Evolutionary conservation across 164 flowering plant genomes (phyloP).

Genomic region (Malania oleifera): DNA sequence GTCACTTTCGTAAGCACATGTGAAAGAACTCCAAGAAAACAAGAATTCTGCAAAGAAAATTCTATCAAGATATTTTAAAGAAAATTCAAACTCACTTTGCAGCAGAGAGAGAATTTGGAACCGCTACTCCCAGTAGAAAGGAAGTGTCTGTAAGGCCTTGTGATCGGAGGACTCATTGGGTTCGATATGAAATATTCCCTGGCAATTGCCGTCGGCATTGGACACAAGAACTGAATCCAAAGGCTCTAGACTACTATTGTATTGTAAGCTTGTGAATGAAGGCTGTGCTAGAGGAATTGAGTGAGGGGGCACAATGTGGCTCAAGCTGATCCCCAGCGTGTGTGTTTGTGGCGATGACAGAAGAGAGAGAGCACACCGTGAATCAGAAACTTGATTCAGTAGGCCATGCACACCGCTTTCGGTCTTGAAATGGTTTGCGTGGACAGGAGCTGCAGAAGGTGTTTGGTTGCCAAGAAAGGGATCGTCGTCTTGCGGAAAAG

Average conservation of each 20-base stretch:
- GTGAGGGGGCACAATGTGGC: slow-evolving; percentile 28
- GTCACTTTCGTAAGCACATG: too few species aligned
- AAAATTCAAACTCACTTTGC: neutral
- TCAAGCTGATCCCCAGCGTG: slow-evolving; percentile 30
- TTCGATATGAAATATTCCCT: slow-evolving; percentile 33
- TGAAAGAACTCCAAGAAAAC: neutral
- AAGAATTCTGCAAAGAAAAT: neutral
- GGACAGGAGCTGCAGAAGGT: slow-evolving; percentile 23
- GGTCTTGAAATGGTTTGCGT: slow-evolving; percentile 30
- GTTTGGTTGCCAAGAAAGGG: slow-evolving; percentile 11
- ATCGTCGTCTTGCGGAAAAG: slow-evolving; percentile 26
- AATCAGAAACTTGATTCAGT: slow-evolving; percentile 27
- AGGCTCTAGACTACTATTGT: slow-evolving; percentile 20
- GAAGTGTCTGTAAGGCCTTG: slow-evolving; percentile 40
- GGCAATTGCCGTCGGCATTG: slow-evolving; percentile 25
- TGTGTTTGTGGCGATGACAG: slow-evolving; percentile 61
- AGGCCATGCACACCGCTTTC: slow-evolving; percentile 29
- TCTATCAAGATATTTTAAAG: slow-evolving; percentile 3
- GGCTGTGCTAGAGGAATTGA: slow-evolving; percentile 31
- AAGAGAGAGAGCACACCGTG: slow-evolving; percentile 92
- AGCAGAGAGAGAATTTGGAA: neutral
- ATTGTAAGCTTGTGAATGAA: slow-evolving; percentile 22
- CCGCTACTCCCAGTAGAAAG: slow-evolving; percentile 46
- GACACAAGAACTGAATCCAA: slow-evolving; percentile 30
- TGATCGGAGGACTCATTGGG: slow-evolving; percentile 30